phyloP scores from a whole-genome alignment of 768 basidiomycete species.

The Naematelia encephala region DNA sequence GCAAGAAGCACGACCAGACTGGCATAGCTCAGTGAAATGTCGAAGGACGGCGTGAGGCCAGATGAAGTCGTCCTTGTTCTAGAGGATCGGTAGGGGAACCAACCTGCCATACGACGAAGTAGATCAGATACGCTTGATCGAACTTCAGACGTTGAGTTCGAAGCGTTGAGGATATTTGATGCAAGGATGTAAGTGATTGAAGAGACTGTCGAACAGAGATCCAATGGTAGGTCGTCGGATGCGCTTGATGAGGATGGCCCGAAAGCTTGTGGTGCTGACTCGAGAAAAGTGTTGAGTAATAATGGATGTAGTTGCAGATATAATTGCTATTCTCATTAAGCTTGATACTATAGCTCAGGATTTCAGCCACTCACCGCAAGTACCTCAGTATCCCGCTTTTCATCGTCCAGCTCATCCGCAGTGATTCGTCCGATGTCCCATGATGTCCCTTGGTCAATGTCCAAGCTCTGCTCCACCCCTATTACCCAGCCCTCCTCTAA shows the following conservation, averaged over 20 bases:
- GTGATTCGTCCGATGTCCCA: conserved; percentile 37
- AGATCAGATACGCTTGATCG: conserved; percentile 50
- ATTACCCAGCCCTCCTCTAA: conserved; percentile 20
- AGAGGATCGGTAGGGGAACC: conserved; percentile 68
- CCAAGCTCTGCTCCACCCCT: conserved; percentile 9
- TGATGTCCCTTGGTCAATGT: conserved; percentile 3
- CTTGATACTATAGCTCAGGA: not conserved
- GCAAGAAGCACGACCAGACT: conserved; percentile 43
- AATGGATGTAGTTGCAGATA: conserved; percentile 72
- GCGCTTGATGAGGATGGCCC: conserved; percentile 54
- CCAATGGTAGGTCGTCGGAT: conserved; percentile 28
- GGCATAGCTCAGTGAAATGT: conserved; percentile 44
- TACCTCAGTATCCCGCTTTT: not conserved
- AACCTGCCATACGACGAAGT: conserved; percentile 70
- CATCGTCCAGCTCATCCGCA: conserved; percentile 2
- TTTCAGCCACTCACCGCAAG: not conserved
- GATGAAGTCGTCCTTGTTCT: conserved; percentile 4
- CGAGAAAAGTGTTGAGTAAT: conserved; percentile 77
- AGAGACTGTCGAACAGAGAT: conserved; percentile 38
- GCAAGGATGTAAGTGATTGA: conserved; percentile 37
- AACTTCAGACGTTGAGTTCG: conserved; percentile 17
- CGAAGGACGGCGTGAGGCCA: conserved; percentile 25
- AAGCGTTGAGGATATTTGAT: conserved; percentile 16
- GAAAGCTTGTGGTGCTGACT: conserved; percentile 79
- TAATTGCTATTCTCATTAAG: conserved; percentile 51